A percentile compares a stretch with the other conserved stretches of the same genome.
phyloP scores from a whole-genome alignment of 1,139 yeast species.

The Nakaseomyces bracarensis region DNA sequence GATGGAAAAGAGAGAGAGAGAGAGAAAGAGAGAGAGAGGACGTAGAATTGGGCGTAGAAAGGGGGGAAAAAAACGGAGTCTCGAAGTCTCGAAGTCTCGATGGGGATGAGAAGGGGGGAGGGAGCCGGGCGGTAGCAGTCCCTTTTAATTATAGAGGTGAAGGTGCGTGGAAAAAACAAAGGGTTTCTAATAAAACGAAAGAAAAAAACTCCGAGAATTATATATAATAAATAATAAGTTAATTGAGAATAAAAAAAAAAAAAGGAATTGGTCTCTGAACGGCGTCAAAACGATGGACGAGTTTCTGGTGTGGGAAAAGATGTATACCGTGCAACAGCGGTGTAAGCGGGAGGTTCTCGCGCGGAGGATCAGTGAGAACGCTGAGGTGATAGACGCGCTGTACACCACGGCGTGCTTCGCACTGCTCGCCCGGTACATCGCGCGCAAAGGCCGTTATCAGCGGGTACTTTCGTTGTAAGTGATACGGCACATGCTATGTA shows the following conservation, averaged over 20 bases:
- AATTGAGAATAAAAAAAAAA: background rate
- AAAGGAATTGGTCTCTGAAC: too few species aligned
- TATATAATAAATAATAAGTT: too few species aligned
- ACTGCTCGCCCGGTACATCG: background rate
- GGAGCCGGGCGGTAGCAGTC: background rate
- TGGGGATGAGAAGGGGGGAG: background rate
- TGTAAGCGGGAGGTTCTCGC: background rate
- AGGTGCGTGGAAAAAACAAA: too few species aligned
- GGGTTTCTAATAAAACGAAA: too few species aligned
- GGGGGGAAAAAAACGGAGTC: too few species aligned
- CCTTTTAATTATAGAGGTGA: too few species aligned
- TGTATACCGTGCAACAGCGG: conserved; percentile 3
- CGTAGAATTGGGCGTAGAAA: too few species aligned
- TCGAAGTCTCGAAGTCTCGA: background rate
- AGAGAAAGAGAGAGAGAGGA: background rate
- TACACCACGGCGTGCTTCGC: conserved; percentile 4
- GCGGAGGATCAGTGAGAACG: background rate
- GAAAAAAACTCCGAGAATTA: too few species aligned
- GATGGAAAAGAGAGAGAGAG: too few species aligned
- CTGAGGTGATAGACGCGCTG: conserved; percentile 1
- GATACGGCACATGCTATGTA: background rate
- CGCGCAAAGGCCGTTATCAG: background rate
- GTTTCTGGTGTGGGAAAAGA: background rate
- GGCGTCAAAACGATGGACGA: background rate
- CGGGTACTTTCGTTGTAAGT: background rate